These are phyloP conservation scores for Lepidopterella palustris DNA, from an alignment of 495 filamentous ascomycete genomes.

Conservation along the genomic window DNA sequence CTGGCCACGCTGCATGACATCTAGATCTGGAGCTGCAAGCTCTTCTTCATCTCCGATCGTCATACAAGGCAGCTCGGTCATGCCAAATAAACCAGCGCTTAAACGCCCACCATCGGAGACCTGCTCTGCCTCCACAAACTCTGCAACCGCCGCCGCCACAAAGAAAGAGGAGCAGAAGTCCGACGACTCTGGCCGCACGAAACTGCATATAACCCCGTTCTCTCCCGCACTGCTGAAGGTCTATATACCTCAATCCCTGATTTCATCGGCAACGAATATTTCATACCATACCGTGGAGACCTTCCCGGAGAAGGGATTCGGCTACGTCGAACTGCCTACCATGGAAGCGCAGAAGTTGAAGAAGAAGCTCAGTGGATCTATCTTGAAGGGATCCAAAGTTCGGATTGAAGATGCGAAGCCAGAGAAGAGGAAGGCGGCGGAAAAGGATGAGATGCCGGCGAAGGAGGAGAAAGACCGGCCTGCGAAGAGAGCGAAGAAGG, in stretches of 20 bases:
- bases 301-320: conserved; percentile 85
- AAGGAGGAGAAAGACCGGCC: conserved; percentile 36
- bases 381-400: conserved; percentile 79
- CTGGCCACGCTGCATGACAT: background rate
- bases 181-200: conserved; percentile 9
- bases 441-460: conserved; percentile 26
- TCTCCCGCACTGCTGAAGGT: conserved; percentile 61
- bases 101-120: background rate
- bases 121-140: background rate
- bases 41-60: background rate
- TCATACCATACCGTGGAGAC: conserved; percentile 78
- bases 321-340: conserved; percentile 72
- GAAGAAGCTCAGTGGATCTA: conserved; percentile 86
- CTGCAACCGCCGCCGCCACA: background rate
- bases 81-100: conserved; percentile 8
- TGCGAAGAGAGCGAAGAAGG: conserved; percentile 37
- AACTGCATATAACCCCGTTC: conserved; percentile 77
- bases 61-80: background rate
- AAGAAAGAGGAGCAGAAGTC: background rate
- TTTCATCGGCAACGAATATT: conserved; percentile 62
- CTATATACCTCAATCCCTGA: conserved; percentile 61
- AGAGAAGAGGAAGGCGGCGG: conserved; percentile 33
- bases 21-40: background rate
- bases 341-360: conserved; percentile 81
- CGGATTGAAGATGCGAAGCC: conserved; percentile 72